Base-by-base conservation (phyloP, 495 filamentous ascomycete species). In the Xylaria telfairii region DNA sequence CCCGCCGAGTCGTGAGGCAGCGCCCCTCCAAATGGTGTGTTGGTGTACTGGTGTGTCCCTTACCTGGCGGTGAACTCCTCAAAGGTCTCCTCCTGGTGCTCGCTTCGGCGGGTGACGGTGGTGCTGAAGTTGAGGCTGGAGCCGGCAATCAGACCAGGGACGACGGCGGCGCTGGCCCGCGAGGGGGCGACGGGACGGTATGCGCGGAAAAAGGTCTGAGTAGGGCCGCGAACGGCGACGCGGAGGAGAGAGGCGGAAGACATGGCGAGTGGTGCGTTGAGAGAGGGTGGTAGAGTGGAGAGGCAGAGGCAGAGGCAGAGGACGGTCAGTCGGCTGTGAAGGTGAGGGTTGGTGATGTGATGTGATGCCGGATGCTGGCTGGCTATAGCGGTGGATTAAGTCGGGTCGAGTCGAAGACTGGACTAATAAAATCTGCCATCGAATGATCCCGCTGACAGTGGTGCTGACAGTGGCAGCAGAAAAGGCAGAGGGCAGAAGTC, bases 31-130 rank as follows among this genome's bases (percentile, higher is more conserved):
- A 37, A 21, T 37, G 32, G 32, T 21, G 30, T 32, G 3, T 4
- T 37, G 34, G 8, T 37, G 34, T 37, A 3, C 8, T 8, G 44
- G 44, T 47, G 37, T 32, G 42, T 56, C 71, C 79, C 93, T 83
- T 92, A 98, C 96, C 96, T 94, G 76, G 94, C 93, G 83, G 92
- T 93, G 83, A 99, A 99, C 87, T 99, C 94, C 88, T 99, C 96
- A 78, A 96, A 99, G 77, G 90, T 97, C 90, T 99, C 96, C 81
- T 95, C 92, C 80, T 93, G 86, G 86, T 84, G 85, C 77, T 86
- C 83, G 78, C 81, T 81, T 77, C 85, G 84, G 80, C 87, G 83
- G 79, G 81, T 72, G 73, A 81, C 83, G 77, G 89, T 87, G 77
- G 89, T 92, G 87, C 90, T 92, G 88, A 92, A 92, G 84, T 82